Evolutionary conservation across 2,329 filamentous ascomycete species (phyloP), one percentile per base, ranked within the genome.

Genomic region (Triangularia verruculosa): DNA sequence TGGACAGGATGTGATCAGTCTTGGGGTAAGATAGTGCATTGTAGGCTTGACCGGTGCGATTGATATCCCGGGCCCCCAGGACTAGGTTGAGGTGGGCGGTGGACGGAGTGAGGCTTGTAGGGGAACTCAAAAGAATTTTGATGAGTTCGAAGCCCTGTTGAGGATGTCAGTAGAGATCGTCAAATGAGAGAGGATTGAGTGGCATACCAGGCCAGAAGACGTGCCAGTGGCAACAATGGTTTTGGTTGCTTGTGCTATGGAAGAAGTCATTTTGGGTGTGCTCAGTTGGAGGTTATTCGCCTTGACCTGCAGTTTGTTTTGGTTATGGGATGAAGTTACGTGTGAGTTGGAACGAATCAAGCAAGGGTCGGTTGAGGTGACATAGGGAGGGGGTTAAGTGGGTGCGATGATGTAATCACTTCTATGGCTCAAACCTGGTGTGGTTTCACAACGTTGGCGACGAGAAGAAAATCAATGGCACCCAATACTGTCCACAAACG

Each of bases 101-200:
- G 17, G n/a, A 20, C n/a, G 39, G 39, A 17, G n/a, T 47, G 17
- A 47, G 39, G 39, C n/a, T 20, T 75, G 66, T 82, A 78, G 0
- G 74, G 63, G 47, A 57, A 22, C 55, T 80, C 7, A 84, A 77
- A 25, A 84, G 77, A 68, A 83, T 80, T 68, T 82, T 82, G 60
- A 83, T 74, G n/a, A 78, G 76, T 68, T 85, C 82, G 60, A 85
- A 80, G 12, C 82, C 82, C 82, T 84, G 57, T 11, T 12, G 15
- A 24, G 52, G n/a, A 54, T 52, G 15, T 28, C 61, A 30, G 24
- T 32, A 17, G 61, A 25, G 54, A 30, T 52, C 13, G 13, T 28
- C 5, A 43, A 27, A 13, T 55, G 17, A 25, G 24, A n/a, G 28
- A 30, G 12, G 55, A 12, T 32, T 4, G 55, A 12, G 39, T 4